These are phyloP conservation scores for Magnolia changhungtana DNA, from an alignment of 164 flowering plant genomes.

Conservation along the genomic window DNA sequence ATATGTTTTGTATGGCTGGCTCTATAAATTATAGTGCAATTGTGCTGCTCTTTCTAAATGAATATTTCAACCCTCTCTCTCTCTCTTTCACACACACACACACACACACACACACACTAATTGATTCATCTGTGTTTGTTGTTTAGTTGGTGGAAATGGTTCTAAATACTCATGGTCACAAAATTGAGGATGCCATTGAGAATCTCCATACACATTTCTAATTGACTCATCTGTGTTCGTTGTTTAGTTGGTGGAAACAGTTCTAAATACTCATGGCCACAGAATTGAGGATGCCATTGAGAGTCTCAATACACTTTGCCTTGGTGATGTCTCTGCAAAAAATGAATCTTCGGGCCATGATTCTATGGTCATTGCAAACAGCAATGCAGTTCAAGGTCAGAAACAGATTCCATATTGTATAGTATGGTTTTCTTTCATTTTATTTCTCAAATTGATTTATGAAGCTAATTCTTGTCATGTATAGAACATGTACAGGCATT, in stretches of 20 bases:
- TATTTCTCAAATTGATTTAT: neutral
- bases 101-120: neutral
- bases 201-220: slow-evolving; percentile 16
- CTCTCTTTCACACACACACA: neutral
- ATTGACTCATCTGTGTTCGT: neutral
- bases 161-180: slow-evolving; percentile 15
- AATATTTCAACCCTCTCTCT: neutral
- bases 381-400: slow-evolving; percentile 15
- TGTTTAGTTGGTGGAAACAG: slow-evolving; percentile 23
- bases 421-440: neutral
- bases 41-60: neutral
- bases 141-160: slow-evolving; percentile 21
- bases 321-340: slow-evolving; percentile 10
- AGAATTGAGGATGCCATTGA: slow-evolving; percentile 24
- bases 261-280: slow-evolving; percentile 14
- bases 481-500: neutral
- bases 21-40: neutral
- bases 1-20: neutral
- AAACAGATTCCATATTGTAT: neutral
- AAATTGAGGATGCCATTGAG: slow-evolving; percentile 22
- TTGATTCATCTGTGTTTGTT: neutral
- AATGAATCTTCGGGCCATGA: slow-evolving; percentile 2
- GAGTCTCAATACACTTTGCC: slow-evolving; percentile 17
- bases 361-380: slow-evolving; percentile 10
- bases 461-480: neutral